Conservation (phyloP, 1,139 yeast species). For the Protomyces lactucae-debilis region DNA sequence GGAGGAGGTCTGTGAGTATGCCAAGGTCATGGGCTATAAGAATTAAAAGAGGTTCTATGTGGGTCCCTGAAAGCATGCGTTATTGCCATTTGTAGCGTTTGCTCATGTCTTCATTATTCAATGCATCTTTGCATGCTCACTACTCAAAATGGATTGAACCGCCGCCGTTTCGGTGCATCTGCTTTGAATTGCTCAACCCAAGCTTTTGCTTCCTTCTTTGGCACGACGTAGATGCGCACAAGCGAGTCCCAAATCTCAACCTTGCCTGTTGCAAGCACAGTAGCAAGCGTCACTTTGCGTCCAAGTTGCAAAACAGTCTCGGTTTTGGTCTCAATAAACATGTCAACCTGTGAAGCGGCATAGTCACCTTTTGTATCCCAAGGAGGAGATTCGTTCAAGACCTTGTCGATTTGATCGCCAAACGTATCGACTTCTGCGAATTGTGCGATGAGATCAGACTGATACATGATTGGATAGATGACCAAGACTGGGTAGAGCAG, state of each 20-base stretch:
- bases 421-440: slow-evolving; percentile 64
- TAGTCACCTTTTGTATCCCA: slow-evolving; percentile 64
- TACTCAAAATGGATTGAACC: not conserved
- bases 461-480: slow-evolving; percentile 77
- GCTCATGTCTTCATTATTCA: not conserved
- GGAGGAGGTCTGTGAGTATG: slow-evolving; percentile 51
- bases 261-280: slow-evolving; percentile 47
- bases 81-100: not conserved
- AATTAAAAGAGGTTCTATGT: not conserved
- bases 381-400: slow-evolving; percentile 60
- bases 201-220: slow-evolving; percentile 57
- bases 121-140: not conserved
- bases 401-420: slow-evolving; percentile 39
- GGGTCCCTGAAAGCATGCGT: not conserved
- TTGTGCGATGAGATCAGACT: slow-evolving; percentile 74
- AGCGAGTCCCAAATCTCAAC: slow-evolving; percentile 77
- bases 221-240: slow-evolving; percentile 71
- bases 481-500: slow-evolving; percentile 74
- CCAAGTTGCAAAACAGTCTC: slow-evolving; percentile 80
- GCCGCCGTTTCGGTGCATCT: not conserved
- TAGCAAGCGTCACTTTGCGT: slow-evolving; percentile 62
- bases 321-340: slow-evolving; percentile 67
- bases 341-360: slow-evolving; percentile 55
- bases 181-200: slow-evolving; percentile 66
- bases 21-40: slow-evolving; percentile 51